Evolutionary conservation across 2,329 filamentous ascomycete species (phyloP), one percentile per base, ranked within the genome.

Genomic region (Epicoccum sorghinum): DNA sequence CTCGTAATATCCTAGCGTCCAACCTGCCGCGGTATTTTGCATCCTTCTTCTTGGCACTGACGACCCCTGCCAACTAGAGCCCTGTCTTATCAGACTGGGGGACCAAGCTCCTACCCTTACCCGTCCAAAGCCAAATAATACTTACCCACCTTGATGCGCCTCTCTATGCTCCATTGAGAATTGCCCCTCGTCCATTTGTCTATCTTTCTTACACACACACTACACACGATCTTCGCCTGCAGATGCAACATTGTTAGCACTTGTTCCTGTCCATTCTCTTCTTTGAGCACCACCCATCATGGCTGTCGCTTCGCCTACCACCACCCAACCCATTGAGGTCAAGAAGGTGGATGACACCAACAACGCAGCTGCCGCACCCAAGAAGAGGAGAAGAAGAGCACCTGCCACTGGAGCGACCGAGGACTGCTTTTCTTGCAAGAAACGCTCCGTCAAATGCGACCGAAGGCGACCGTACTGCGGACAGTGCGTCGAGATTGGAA

Each of bases 361-460:
- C 42, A 68, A 61, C 47, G 63, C 70, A 46, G 57, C 71, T 45
- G 68, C 70, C 37, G 70, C 68, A 25, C 73, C 67, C 68, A 80
- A 62, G 64, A 83, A 96, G 81, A 86, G 93, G 72, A 88, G 92
- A 80, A 90, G 93, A 83, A 87, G 93, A 78, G 90, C 93, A 18
- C 89, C 91, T 18, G 88, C 91, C 46, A 93, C 90, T 60, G 93
- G 93, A 69, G 93, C 93, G 55, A 87, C 90, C 40, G 92, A 96
- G 75, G 93, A 98, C 77, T 99, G 93, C 83, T 97, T 97, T 75
- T 87, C 92, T 38, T 99, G 93, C 79, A 85, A 88, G 64, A 95
- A 92, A 78, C 86, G 89, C 71, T 88, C 87, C 67, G 82, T 89
- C 60, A 90, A 91, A 76, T 99, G 93, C 79, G 93, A 98, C 77